Base-by-base conservation (phyloP, 176 grass and related monocot species). In the Urochloa ruziziensis region DNA sequence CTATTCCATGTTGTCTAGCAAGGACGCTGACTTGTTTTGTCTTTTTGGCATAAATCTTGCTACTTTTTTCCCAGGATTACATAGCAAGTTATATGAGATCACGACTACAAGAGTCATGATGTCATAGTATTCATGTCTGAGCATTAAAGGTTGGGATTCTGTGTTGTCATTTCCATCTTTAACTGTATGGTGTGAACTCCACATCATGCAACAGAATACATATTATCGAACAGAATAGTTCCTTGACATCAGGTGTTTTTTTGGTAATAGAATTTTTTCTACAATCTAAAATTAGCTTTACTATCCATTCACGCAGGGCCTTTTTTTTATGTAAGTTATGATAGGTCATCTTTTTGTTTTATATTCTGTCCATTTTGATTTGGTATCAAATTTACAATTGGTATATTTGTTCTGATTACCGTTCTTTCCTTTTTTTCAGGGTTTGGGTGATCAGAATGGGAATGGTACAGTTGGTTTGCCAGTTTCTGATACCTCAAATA, bases 71-170 rank as follows among this genome's bases (percentile, higher is more conserved):
- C 78, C 79, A 90, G 83, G 88, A 65, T 82, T 90, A 90, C 57
- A 73, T 90, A 90, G 79, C 79, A 86, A 82, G 83, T 85, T 47
- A 40, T 78, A 86, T 86, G 66, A 90, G 79, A 86, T 90, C 79
- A 86, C 48, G 36, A 90, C 66, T 67, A 78, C 79, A 79, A 86
- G 88, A 89, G 79, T 90, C 88, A 73, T 90, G 66, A 79, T 86
- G 36, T 86, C 79, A 74, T 80, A 79, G 80, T 90, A 83, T 83
- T 74, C 80, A 79, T 79, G 59, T 86, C 36, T 86, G 67, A 78
- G 19, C 71, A 63, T 81, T 85, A 56, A 86, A 90, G 74, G 83
- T 72, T 86, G 73, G 83, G 37, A 58, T 57, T 85, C 61, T 75
- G 64, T 77, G 56, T 70, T 82, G 19, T 43, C 71, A 73, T 84